Evolutionary conservation across 192 early-diverging fungal genomes (phyloP).

Genomic region (Spinellus fusiger): DNA sequence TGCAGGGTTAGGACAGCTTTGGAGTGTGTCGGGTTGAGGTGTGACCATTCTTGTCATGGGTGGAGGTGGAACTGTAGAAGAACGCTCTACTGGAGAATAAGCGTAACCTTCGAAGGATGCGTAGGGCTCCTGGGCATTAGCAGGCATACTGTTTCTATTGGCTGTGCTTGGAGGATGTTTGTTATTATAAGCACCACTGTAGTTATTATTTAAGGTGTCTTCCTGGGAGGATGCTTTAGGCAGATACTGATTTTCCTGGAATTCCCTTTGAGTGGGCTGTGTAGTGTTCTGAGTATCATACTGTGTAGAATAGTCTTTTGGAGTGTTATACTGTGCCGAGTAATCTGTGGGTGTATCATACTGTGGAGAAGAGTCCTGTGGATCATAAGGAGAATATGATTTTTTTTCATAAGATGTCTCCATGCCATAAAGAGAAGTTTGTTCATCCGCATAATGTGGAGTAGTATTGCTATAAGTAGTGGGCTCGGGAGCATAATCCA

Average conservation of each 20-base stretch:
- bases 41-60: conserved; percentile 4
- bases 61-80: conserved; percentile 11
- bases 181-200: neutral
- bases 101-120: neutral
- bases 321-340: neutral
- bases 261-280: neutral
- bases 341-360: neutral
- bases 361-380: neutral
- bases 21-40: conserved; percentile 8
- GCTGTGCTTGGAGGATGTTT: neutral
- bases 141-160: neutral
- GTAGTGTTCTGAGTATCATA: neutral
- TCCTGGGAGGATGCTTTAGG: neutral
- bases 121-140: neutral
- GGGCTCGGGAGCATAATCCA: neutral
- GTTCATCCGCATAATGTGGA: neutral
- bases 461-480: neutral
- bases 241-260: neutral
- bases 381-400: neutral
- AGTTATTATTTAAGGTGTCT: neutral
- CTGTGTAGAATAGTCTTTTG: neutral
- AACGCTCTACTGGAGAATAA: neutral
- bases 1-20: conserved; percentile 39
- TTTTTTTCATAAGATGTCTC: neutral
- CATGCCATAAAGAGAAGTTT: neutral